Evolutionary conservation across 2,329 filamentous ascomycete genomes (phyloP), one percentile per base, ranked within the genome.

Genomic region (Cladorrhinum sp.): DNA sequence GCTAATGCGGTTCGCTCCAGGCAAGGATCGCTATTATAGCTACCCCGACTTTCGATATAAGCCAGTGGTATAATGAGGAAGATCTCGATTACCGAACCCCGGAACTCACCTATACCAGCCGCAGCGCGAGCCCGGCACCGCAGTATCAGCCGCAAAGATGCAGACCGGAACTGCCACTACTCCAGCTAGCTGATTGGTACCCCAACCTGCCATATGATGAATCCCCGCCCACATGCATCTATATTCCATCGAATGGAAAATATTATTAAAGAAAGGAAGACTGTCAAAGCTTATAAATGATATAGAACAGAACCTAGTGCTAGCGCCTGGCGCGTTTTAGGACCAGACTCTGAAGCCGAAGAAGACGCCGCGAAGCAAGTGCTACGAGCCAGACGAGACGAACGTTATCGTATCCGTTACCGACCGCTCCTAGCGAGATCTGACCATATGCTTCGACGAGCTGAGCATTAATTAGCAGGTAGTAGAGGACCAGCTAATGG

Each of bases 191-290:
- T 29, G 25, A 29, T 29, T 29, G 25, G 25, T 5, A 29, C 10
- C 4, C 4, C 4, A 10, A 29, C 25, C 25, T 29, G 25, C 5
- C 25, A 29, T 29, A 29, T 29, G 25, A 29, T 10, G 25, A 29
- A 29, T 10, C 4, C 25, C 25, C 25, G 4, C 25, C 25, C 25
- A 68, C 54, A 54, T 68, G 62, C 56, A 66, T 72, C 24, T 64
- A 68, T 71, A 70, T 60, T 67, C 65, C 22, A 67, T 70, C 38
- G 62, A 69, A 54, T 71, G 64, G 68, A 70, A 70, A 50, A 57
- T 69, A 13, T 58, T 56, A 23, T 48, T 67, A 5, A 69, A 71
- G 41, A 67, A 65, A 50, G 66, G 60, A 63, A 48, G 62, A 50
- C 25, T 71, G 8, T 59, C 65, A 27, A 70, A 65, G 57, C n/a